Evolutionary conservation across 805 yeast genomes (phyloP).

Genomic region (Cyberlindnera lachancei): DNA sequence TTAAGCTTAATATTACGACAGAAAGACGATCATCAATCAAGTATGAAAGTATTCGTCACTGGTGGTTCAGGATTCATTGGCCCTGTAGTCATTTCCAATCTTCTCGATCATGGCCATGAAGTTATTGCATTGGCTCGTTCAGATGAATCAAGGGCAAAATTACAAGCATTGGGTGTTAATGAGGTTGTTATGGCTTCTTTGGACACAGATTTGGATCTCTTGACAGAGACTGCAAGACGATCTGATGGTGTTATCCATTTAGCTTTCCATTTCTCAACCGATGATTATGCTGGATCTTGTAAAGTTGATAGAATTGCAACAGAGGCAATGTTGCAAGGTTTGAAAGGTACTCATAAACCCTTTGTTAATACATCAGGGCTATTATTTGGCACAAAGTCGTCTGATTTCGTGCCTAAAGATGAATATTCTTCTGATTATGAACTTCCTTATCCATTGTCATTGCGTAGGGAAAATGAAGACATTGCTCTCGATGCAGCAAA

Average conservation of each 20-base stretch:
- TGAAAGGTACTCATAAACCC: conserved; percentile 20
- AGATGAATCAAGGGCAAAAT: conserved; percentile 21
- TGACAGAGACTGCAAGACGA: conserved; percentile 19
- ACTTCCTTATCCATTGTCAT: conserved; percentile 5
- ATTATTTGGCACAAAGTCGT: conserved; percentile 2
- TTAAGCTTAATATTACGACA: too few relatives aligned
- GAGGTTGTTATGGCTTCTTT: conserved; percentile 15
- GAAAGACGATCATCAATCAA: too few relatives aligned
- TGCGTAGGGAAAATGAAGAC: conserved; percentile 11
- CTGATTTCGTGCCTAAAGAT: conserved; percentile 7
- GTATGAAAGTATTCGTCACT: conserved; percentile 27
- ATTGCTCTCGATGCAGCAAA: conserved; percentile 15
- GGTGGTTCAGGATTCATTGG: conserved; percentile 32
- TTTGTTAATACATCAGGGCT: conserved; percentile 22
- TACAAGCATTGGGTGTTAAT: conserved; percentile 19
- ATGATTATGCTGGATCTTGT: conserved; percentile 12
- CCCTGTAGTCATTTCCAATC: conserved; percentile 13
- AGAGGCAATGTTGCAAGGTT: conserved; percentile 20
- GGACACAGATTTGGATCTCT: background rate
- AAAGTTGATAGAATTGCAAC: conserved; percentile 23
- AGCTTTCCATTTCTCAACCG: conserved; percentile 29
- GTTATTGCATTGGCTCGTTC: conserved; percentile 29
- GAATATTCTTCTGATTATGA: background rate
- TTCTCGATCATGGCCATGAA: conserved; percentile 20
- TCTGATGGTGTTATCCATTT: conserved; percentile 31